A percentile compares a stretch with the other conserved stretches of the same genome.
These are phyloP conservation scores for Fraxinus platypoda DNA, from an alignment of 305 asterid species.

Conservation along the genomic window DNA sequence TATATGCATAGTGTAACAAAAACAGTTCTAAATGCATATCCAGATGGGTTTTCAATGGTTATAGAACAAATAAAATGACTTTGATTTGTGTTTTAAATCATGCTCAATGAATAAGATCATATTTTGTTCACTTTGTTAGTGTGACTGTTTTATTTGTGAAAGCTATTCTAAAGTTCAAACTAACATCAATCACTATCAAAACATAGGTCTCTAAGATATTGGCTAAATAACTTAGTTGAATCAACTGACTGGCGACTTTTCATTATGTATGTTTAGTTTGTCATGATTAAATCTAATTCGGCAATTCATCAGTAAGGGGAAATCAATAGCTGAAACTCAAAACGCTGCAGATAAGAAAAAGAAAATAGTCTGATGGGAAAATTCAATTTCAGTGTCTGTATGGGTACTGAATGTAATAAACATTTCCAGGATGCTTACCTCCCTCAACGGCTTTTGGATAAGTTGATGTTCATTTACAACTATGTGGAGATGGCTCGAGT, in stretches of 20 bases:
- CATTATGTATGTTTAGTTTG: constrained; percentile 1
- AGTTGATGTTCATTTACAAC: constrained; percentile 90
- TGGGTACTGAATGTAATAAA: constrained; percentile 24
- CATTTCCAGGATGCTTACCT: constrained; percentile 91
- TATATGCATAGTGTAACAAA: not conserved
- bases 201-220: constrained; percentile 11
- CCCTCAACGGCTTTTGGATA: constrained; percentile 97
- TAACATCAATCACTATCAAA: not conserved
- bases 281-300: constrained; percentile 6
- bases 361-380: not conserved
- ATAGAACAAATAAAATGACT: not conserved
- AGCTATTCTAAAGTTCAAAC: not conserved
- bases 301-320: not conserved
- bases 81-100: not conserved
- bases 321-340: not conserved
- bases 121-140: not conserved
- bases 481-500: constrained; percentile 99
- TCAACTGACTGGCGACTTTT: constrained; percentile 12
- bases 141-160: not conserved
- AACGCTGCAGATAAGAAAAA: constrained; percentile 7
- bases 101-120: constrained; percentile 1
- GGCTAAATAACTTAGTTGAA: not conserved
- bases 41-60: not conserved
- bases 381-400: constrained; percentile 17
- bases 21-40: not conserved